Evolutionary conservation across 2,329 filamentous ascomycete species (phyloP), one percentile per base, ranked within the genome.

Genomic region (Paradendryphiella salina): DNA sequence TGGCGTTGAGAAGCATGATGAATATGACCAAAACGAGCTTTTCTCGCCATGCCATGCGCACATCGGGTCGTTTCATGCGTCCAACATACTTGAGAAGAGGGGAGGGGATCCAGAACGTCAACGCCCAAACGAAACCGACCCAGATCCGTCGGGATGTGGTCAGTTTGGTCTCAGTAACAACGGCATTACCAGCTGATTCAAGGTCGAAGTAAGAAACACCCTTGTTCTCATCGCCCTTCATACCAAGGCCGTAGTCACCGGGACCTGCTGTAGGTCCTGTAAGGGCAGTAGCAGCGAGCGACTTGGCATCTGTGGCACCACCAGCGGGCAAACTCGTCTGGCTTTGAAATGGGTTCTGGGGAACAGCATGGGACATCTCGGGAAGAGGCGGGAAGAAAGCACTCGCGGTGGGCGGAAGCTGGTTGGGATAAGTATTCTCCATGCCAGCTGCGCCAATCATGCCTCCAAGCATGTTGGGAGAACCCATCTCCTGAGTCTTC

Each of bases 31-130:
- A 78, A 0, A 94, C 87, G 9, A 99, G 43, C 75, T 99, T 99
- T 69, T 99, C 94, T 73, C 94, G 84, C 94, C 94, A 99, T 0
- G 94, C 94, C 84, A 96, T 89, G 20, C 94, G 89, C 7, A 99
- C 90, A 75, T 99, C 94, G 1, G 92, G 94, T 47, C 94, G 86
- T 76, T 96, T 95, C 94, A 99, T 99, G 17, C 93, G 89, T 26
- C 94, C 94, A 50, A 97, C 67, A 52, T 81, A 87, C n/a, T 83
- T 82, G 13, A 99, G 84, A 2, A 89, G 60, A 39, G 90, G 88
- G 0, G 93, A 97, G 0, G 94, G 94, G 60, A 96, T 94, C 88
- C 89, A 97, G 71, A 90, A 97, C 0, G 94, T 99, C 40, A 95
- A 60, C 1, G 83, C 82, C 91, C 92, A 97, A 3, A 94, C 89